Evolutionary conservation across 768 basidiomycete species (phyloP), one percentile per base, ranked within the genome.

Genomic region (Pulveroboletus sp.): DNA sequence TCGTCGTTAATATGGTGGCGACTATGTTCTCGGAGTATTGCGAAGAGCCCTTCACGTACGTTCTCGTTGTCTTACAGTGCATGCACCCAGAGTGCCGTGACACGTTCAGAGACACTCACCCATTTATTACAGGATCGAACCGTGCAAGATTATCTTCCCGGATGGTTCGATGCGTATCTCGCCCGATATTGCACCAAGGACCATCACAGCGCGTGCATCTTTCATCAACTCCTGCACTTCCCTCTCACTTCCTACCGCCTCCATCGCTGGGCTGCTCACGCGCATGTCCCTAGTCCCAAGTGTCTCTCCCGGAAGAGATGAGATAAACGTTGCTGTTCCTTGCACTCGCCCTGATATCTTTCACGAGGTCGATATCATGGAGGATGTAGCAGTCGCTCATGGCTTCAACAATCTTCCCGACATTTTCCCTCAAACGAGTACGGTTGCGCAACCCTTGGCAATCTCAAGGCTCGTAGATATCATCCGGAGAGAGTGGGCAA

Each of bases 21-120:
- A 86, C 90, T n/a, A 95, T 98, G 94, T 99, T 99, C 71, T 86
- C 95, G 2, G 94, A 98, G 69, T 96, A 99, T 64, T 93, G 90
- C 65, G 80, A 81, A 53, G 82, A 90, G 35, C 90, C 93, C 4
- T 97, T 85, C 80, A 85, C 89, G 94, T 98, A 69, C 56, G 91
- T 59, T 26, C 19, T 27, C 4, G 0, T 3, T 16, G 3, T 20
- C 12, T 37, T 30, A 29, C 27, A 17, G 6, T 29, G 8, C 45
- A 26, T 30, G 14, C 37, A 36, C 8, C 17, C 45, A 32, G 12
- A 5, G 10, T 31, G 1, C 19, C 26, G 29, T 47, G 30, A 20
- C 27, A 31, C 42, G 19, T 26, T 23, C 3, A 6, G 9, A 12
- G 45, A 31, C 36, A 14, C 48, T 51, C 38, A 49, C 29, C 3